phyloP scores from a whole-genome alignment of 2,329 filamentous ascomycete species.

The Balansia obtecta region DNA sequence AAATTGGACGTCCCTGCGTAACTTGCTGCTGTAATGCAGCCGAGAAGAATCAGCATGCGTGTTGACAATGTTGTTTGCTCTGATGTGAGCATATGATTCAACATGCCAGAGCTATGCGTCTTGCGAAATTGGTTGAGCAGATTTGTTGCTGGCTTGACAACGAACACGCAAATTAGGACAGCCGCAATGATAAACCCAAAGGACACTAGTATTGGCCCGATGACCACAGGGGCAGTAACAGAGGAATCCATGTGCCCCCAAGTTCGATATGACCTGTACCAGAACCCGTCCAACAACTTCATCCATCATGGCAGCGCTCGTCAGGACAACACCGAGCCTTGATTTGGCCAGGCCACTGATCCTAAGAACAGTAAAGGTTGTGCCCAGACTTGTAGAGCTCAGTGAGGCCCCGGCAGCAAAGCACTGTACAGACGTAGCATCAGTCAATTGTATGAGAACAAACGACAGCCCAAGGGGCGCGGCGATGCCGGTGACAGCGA shows the following conservation, averaged over 20 bases:
- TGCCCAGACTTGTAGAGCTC: slow-evolving; percentile 64
- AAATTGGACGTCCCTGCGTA: slow-evolving; percentile 52
- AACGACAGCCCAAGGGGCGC: slow-evolving; percentile 57
- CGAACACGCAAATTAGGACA: slow-evolving; percentile 33
- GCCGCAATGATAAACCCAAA: slow-evolving; percentile 36
- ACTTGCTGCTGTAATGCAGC: slow-evolving; percentile 34
- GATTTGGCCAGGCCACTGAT: slow-evolving; percentile 29
- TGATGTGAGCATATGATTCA: slow-evolving; percentile 15
- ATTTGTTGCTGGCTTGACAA: slow-evolving; percentile 29
- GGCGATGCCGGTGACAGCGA: slow-evolving; percentile 54
- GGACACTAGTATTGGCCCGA: slow-evolving; percentile 34
- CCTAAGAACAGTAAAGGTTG: slow-evolving; percentile 44
- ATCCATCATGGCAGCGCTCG: slow-evolving; percentile 68
- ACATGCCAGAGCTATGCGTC: slow-evolving; percentile 2
- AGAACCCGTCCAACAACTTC: slow-evolving; percentile 68
- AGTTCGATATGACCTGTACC: slow-evolving; percentile 60
- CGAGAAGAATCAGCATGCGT: slow-evolving; percentile 38
- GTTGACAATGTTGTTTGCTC: slow-evolving; percentile 27
- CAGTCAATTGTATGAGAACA: slow-evolving; percentile 34
- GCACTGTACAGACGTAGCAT: slow-evolving; percentile 43
- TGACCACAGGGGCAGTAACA: slow-evolving; percentile 21
- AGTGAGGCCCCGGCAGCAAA: slow-evolving; percentile 64
- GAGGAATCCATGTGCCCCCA: slow-evolving; percentile 28
- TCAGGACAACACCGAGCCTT: slow-evolving; percentile 48
- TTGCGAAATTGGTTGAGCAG: slow-evolving; percentile 21